Evolutionary conservation across 495 filamentous ascomycete genomes (phyloP).

Genomic region (Staphylotrichum longicolle): DNA sequence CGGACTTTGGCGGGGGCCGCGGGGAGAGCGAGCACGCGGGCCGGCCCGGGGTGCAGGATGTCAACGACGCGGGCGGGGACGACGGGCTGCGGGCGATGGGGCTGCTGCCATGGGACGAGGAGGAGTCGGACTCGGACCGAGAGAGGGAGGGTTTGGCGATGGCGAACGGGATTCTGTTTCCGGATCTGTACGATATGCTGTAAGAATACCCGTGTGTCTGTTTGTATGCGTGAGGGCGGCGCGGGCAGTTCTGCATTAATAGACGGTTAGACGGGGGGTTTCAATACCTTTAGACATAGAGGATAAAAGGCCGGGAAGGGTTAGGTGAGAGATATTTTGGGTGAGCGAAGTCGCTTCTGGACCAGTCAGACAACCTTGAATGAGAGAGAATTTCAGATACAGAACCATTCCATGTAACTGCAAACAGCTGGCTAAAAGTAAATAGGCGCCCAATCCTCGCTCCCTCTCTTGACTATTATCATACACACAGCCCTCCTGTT

Average conservation of each 20-base stretch:
- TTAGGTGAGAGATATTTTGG: not conserved
- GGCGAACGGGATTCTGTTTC: slow-evolving; percentile 48
- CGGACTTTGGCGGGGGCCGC: slow-evolving; percentile 63
- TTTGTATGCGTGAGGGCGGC: not conserved
- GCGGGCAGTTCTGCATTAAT: not conserved
- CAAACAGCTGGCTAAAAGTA: not conserved
- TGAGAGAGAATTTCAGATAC: slow-evolving; percentile 1
- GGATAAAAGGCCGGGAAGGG: not conserved
- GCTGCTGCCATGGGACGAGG: slow-evolving; percentile 42
- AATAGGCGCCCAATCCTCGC: not conserved
- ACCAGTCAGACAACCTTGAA: not conserved
- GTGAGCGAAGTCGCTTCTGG: not conserved
- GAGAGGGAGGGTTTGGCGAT: slow-evolving; percentile 37
- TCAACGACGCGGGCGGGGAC: slow-evolving; percentile 44
- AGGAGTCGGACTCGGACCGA: slow-evolving; percentile 24
- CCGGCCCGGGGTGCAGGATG: slow-evolving; percentile 50
- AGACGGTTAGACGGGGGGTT: not conserved
- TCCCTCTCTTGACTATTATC: too few relatives aligned
- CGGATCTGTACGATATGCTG: slow-evolving; percentile 41
- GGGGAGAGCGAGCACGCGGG: slow-evolving; percentile 54
- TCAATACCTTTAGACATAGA: not conserved
- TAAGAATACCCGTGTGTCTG: slow-evolving; percentile 3
- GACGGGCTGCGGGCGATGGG: slow-evolving; percentile 51
- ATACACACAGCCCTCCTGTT: not conserved
- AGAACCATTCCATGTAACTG: not conserved